A percentile compares a stretch with the other conserved stretches of the same genome.
Evolutionary conservation across 768 basidiomycete species (phyloP).

Genomic region (Naganishia randhawae): DNA sequence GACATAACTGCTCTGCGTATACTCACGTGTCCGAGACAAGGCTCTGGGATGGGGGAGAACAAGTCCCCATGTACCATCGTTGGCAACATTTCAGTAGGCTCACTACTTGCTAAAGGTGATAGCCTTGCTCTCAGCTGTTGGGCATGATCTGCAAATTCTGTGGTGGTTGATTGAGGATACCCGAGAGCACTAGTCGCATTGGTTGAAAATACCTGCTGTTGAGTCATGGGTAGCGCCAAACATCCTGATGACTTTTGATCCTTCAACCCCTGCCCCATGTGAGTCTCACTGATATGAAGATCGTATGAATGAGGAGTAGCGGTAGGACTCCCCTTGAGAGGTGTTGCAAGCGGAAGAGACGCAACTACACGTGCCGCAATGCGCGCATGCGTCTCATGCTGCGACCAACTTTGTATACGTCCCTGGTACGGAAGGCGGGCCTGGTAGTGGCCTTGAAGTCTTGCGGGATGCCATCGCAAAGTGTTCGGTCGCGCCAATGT

Average conservation of each 20-base stretch:
- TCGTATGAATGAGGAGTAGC: not conserved
- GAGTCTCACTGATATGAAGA: not conserved
- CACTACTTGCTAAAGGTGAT: not conserved
- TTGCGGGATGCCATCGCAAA: not conserved
- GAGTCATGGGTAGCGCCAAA: not conserved
- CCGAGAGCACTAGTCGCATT: not conserved
- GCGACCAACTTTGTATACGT: not conserved
- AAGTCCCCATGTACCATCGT: not conserved
- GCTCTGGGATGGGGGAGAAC: not conserved
- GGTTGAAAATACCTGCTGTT: not conserved
- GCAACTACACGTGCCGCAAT: not conserved
- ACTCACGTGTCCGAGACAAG: conserved; percentile 10
- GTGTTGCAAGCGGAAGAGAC: conserved; percentile 9
- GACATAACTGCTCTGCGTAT: not conserved
- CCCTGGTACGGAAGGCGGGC: not conserved
- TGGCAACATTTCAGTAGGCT: not conserved
- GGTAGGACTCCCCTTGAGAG: conserved; percentile 21
- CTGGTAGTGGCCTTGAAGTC: not conserved
- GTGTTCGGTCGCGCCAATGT: not conserved
- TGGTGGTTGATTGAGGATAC: not conserved
- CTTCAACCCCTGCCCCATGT: too few species aligned
- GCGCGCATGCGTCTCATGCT: not conserved
- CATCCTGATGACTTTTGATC: not conserved
- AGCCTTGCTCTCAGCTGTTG: conserved; percentile 3
- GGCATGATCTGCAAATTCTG: conserved; percentile 10